Base-by-base conservation (phyloP, 1,139 yeast species). In the Chernovozyma sophiae-reginae region DNA sequence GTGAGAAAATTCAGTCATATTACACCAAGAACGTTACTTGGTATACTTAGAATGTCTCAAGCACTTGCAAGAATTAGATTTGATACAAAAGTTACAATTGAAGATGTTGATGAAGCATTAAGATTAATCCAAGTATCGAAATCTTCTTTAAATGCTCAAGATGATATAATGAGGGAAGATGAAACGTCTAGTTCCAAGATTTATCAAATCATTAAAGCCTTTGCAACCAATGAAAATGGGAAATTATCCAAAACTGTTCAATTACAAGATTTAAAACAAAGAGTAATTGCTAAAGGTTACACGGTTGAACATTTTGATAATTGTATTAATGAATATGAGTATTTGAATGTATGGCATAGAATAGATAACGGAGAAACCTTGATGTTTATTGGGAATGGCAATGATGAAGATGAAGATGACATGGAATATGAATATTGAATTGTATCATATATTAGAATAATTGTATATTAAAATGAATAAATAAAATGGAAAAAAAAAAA, bases 21-120 rank as follows among this genome's bases (percentile, higher is more conserved):
- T 19, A 89, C 98, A 0, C 97, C 97, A 39, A 82, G 99, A 70
- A 89, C 97, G 2, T 72, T 94, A 45, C 71, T 94, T 44, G 98
- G 95, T 48, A 82, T 94, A 37, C 68, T 94, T 51, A 82, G 99
- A 65, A 72, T 94, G 74, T 77, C 98, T 1, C 97, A 92, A 62
- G 98, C 97, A 0, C 72, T 86, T 44, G 97, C 98, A 0, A 77
- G 97, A 52, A 71, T 94, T 43, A 75, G 97, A 52, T 86, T 92
- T 57, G 81, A 82, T 41, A 72, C 82, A 44, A 64, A 58, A 13
- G 98, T 94, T 7, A 72, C 72, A 20, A 64, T 72, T 36, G 86
- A 77, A 43, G 98, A 94, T 60, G 97, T 94, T 27, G 97, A 94
- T 54, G 99, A 94, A 64, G 96, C 98, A 0, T 69, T 94, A 51